Percentiles rank a stretch among this genome's conserved stretches.
These are phyloP conservation scores for Metschnikowia arizonensis DNA, from an alignment of 805 yeast species.

Conservation along the genomic window DNA sequence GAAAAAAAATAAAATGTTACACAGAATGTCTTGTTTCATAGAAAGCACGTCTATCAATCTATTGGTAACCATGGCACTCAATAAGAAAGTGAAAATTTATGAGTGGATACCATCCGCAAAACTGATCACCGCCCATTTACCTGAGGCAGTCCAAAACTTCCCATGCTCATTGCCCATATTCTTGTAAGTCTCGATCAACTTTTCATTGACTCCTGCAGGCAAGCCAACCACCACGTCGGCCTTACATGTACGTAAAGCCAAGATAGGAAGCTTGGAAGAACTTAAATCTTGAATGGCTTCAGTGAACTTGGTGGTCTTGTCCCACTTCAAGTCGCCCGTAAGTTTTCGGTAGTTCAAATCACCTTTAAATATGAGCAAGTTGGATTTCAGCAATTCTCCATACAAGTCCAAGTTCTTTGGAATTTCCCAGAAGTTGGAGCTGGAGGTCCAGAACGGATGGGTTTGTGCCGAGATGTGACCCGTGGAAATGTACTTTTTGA, in stretches of 20 bases:
- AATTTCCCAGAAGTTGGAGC: slow-evolving; percentile 70
- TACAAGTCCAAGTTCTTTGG: slow-evolving; percentile 62
- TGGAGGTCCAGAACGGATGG: slow-evolving; percentile 84
- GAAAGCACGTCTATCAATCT: neutral
- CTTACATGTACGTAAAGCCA: slow-evolving; percentile 87
- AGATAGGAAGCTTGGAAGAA: slow-evolving; percentile 51
- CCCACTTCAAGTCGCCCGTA: slow-evolving; percentile 90
- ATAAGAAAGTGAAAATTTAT: neutral
- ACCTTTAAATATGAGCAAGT: slow-evolving; percentile 84
- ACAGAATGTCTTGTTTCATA: neutral
- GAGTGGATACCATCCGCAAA: slow-evolving; percentile 9
- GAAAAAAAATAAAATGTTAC: too few relatives aligned
- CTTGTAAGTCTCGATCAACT: slow-evolving; percentile 59
- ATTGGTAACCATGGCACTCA: neutral
- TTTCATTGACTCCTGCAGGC: slow-evolving; percentile 65
- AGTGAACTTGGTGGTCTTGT: slow-evolving; percentile 67
- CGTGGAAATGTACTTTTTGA: slow-evolving; percentile 19
- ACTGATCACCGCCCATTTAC: slow-evolving; percentile 87
- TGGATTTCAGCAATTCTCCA: slow-evolving; percentile 56
- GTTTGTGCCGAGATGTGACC: slow-evolving; percentile 33
- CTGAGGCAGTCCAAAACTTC: slow-evolving; percentile 80
- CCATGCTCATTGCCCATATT: slow-evolving; percentile 56
- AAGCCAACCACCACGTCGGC: slow-evolving; percentile 94
- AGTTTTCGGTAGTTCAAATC: slow-evolving; percentile 93
- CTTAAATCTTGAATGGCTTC: slow-evolving; percentile 70